Percentiles rank a stretch among this genome's conserved stretches.
phyloP scores from a whole-genome alignment of 106 monocot genomes.

The Apostasia ramifera region DNA sequence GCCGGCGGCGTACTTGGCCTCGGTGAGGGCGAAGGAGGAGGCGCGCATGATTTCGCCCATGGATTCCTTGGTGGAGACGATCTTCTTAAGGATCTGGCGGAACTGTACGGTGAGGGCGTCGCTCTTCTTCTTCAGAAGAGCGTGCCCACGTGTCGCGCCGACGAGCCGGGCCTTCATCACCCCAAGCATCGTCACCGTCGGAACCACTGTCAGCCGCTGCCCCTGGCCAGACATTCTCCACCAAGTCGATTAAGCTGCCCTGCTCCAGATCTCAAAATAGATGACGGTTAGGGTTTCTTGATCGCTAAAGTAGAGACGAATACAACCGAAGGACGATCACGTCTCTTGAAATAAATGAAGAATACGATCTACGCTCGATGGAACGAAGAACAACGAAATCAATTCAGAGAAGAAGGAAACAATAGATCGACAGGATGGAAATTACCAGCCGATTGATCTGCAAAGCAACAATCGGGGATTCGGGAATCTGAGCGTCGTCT shows the following conservation, averaged over 20 bases:
- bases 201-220: slow-evolving; percentile 87
- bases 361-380: too few relatives aligned
- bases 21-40: slow-evolving; percentile 87
- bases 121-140: slow-evolving; percentile 93
- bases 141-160: slow-evolving; percentile 93
- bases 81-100: slow-evolving; percentile 82
- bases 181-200: slow-evolving; percentile 94
- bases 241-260: neutral
- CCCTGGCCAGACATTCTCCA: slow-evolving; percentile 64
- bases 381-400: too few relatives aligned
- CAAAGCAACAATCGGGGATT: too few relatives aligned
- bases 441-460: too few relatives aligned
- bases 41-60: slow-evolving; percentile 91
- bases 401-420: too few relatives aligned
- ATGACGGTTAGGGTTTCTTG: neutral
- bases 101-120: slow-evolving; percentile 93
- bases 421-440: too few relatives aligned
- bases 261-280: neutral
- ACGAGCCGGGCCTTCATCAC: slow-evolving; percentile 83
- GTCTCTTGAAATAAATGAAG: too few relatives aligned
- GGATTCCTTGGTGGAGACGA: slow-evolving; percentile 81
- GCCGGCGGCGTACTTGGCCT: slow-evolving; percentile 92
- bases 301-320: too few relatives aligned
- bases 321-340: too few relatives aligned
- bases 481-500: too few relatives aligned